Base-by-base conservation (phyloP, 257 asterid species). In the Lithospermum erythrorhizon region DNA sequence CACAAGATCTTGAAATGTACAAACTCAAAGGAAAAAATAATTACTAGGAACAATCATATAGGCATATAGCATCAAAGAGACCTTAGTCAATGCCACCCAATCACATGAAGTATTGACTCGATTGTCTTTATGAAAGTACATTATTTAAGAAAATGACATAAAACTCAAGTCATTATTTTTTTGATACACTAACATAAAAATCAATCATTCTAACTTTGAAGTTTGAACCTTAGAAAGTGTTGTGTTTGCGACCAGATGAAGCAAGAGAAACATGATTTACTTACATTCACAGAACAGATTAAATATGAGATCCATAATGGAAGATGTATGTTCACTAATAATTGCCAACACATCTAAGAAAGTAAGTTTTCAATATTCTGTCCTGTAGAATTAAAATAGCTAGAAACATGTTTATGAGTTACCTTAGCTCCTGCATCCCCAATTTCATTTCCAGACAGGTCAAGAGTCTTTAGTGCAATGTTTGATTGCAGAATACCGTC, bases 391-490 rank as follows among this genome's bases (percentile, higher is more conserved):
- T 22, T 22, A n/a, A 27, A 27, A n/a, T 9, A n/a, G 23, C 25
- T 53, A 3, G 15, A 53, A 53, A 19, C 24, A 41, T 41, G 23
- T 22, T 20, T 0, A 22, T 23, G 16, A 21, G 14, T 69, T 74
- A 93, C 99, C 89, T 89, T 89, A 70, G 87, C 87, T 61, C 99
- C 99, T 76, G 86, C 97, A 78, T 93, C 97, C 48, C 99, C 98
- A 65, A 93, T 81, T 58, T 83, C 72, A 79, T 93, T 93, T 73
- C 99, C 96, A n/a, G 99, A 89, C 37, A 93, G 78, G 76, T 89
- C 78, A 59, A 93, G 90, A 77, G 95, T 68, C 74, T 83, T 93
- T 54, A 93, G 83, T 53, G 86, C 75, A 64, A 80, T 45, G 60
- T 89, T 93, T 68, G 96, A 86, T 72, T 89, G 99, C 80, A 93